Base-by-base conservation (phyloP, 495 filamentous ascomycete species). In the Neurospora sp. region DNA sequence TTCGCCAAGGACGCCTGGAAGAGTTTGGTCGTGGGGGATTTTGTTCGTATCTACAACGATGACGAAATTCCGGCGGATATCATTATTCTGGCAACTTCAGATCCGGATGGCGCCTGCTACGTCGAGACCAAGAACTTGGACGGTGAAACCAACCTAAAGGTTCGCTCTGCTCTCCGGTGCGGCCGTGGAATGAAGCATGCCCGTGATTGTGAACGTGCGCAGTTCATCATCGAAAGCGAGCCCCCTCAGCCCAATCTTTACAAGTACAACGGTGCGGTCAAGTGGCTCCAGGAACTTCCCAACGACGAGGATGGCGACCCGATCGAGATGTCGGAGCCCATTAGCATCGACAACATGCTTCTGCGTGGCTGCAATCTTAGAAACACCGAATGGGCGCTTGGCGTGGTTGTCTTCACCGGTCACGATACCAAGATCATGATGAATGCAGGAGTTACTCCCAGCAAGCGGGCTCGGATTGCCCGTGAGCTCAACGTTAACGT, bases 401-500 rank as follows among this genome's bases (percentile, higher is more conserved):
- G 95, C 72, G 87, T 99, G n/a, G 96, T 98, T 68, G 84, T 97
- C 44, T 99, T 97, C 85, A 99, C 96, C 35, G 96, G 96, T 46
- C 91, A 92, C 76, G 96, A 99, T 77, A 97, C 96, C 27, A 99
- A 98, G 84, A 98, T 98, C 80, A 99, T 99, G 96, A 91, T 98
- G 83, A 99, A 99, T 80, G 91, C 96, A 12, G 96, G 96, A 71
- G 92, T 93, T 68, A 98, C 96, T n/a, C 96, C 96, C 10, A 96
- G 89, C 75, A 99, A 99, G 83, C 91, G 95, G 74, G 88, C 96
- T 59, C 89, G 92, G 68, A 94, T 99, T 78, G 91, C 93, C 42
- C 91, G 92, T 75, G 94, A 97, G 78, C 85, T 99, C 65, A 98
- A 98, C 82, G 96, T 94, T 90, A 96, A 97, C 81, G 96, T 99